A percentile compares a stretch with the other conserved stretches of the same genome.
phyloP scores from a whole-genome alignment of 495 filamentous ascomycete genomes.

The Xylaria telfairii region DNA sequence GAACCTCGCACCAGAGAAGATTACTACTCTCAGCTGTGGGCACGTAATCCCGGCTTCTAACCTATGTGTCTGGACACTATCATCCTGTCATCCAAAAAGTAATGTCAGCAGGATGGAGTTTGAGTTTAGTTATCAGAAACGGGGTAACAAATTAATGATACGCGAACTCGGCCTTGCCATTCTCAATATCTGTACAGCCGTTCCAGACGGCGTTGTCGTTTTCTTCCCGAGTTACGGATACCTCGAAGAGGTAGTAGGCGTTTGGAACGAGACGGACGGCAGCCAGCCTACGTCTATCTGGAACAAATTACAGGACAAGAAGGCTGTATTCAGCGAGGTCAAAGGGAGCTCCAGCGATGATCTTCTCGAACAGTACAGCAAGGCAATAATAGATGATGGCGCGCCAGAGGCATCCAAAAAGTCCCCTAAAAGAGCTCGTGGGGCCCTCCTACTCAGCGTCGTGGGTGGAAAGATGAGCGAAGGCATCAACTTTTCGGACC shows the following conservation, averaged over 20 bases:
- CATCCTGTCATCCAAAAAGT: conserved; percentile 36
- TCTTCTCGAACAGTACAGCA: conserved; percentile 71
- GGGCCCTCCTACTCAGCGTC: conserved; percentile 88
- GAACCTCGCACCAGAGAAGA: conserved; percentile 64
- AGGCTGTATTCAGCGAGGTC: conserved; percentile 70
- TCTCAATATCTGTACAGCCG: conserved; percentile 69
- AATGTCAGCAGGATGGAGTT: conserved; percentile 67
- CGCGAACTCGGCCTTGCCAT: conserved; percentile 76
- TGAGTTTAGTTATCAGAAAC: conserved; percentile 85
- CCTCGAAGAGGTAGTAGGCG: conserved; percentile 70
- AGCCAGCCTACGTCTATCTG: conserved; percentile 50
- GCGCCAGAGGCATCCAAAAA: not conserved
- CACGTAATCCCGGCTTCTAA: conserved; percentile 90
- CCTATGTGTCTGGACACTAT: conserved; percentile 71
- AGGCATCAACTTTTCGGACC: conserved; percentile 97
- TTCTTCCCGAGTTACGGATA: conserved; percentile 97
- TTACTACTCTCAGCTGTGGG: conserved; percentile 87
- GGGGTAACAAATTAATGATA: conserved; percentile 67
- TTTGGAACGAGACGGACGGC: conserved; percentile 63
- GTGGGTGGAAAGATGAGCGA: conserved; percentile 94
- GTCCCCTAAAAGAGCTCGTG: conserved; percentile 50
- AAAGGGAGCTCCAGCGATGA: conserved; percentile 67
- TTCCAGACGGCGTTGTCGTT: conserved; percentile 92
- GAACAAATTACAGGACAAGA: conserved; percentile 63
- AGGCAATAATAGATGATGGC: conserved; percentile 61